These are phyloP conservation scores for Castanospermum australe DNA, from an alignment of 306 rosid genomes.

Conservation along the genomic window DNA sequence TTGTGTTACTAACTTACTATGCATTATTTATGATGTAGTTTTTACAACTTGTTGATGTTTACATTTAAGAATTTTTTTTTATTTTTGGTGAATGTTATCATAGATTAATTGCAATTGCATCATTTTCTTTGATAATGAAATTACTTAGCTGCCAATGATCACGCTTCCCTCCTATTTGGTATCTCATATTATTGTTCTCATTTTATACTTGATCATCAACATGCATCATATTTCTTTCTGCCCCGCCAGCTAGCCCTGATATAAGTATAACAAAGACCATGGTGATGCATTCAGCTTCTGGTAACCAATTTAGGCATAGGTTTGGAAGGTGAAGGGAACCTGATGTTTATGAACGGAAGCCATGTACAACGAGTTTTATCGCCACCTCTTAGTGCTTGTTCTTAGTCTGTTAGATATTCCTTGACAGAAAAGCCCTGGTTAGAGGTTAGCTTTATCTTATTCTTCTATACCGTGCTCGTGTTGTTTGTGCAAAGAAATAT, in stretches of 20 bases:
- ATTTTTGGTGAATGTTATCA: background rate
- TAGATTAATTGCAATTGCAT: background rate
- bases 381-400: background rate
- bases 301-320: too few relatives aligned
- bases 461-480: background rate
- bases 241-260: background rate
- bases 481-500: background rate
- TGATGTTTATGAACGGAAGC: background rate
- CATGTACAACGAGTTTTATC: background rate
- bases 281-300: background rate
- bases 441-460: conserved; percentile 11
- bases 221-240: background rate
- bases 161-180: background rate
- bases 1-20: background rate
- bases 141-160: background rate
- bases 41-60: background rate
- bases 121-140: background rate
- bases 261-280: background rate
- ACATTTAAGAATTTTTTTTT: background rate
- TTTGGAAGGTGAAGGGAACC: conserved; percentile 2
- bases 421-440: conserved; percentile 1
- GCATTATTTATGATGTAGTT: background rate
- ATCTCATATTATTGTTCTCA: background rate
- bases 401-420: background rate
- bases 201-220: background rate